These are phyloP conservation scores for Candida piceae DNA, from an alignment of 805 yeast species.

Conservation along the genomic window DNA sequence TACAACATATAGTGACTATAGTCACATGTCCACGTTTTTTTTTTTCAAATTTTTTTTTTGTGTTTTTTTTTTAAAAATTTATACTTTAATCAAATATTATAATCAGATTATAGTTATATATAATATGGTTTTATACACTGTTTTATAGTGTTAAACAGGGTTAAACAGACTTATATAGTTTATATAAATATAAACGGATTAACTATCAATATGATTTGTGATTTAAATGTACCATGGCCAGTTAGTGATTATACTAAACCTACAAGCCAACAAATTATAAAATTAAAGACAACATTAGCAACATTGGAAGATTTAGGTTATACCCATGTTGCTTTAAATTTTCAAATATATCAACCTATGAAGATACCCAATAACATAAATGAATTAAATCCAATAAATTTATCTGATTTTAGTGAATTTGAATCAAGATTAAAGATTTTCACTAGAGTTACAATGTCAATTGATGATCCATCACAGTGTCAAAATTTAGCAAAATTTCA, in stretches of 20 bases:
- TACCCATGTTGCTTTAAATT: conserved; percentile 72
- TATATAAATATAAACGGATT: too few relatives aligned
- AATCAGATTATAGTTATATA: too few relatives aligned
- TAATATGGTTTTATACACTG: too few relatives aligned
- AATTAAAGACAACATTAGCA: conserved; percentile 44
- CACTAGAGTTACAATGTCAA: conserved; percentile 68
- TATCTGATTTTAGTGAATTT: conserved; percentile 31
- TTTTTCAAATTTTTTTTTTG: too few relatives aligned
- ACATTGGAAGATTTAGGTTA: conserved; percentile 62
- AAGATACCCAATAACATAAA: conserved; percentile 46
- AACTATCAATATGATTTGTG: conserved; percentile 62
- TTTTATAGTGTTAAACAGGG: too few relatives aligned
- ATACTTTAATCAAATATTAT: too few relatives aligned
- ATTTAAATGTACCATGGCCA: conserved; percentile 75
- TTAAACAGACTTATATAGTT: too few relatives aligned
- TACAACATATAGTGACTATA: too few relatives aligned
- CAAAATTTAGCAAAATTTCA: conserved; percentile 48
- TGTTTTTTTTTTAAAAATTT: too few relatives aligned
- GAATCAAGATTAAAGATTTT: conserved; percentile 41
- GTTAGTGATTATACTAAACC: conserved; percentile 43
- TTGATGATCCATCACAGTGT: conserved; percentile 74
- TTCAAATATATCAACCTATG: conserved; percentile 37
- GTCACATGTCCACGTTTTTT: too few relatives aligned
- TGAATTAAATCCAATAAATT: conserved; percentile 38
- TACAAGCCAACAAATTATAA: conserved; percentile 35